Evolutionary conservation across 352 stramenopile species (phyloP).

Genomic region (Aphanomyces cochlioides): DNA sequence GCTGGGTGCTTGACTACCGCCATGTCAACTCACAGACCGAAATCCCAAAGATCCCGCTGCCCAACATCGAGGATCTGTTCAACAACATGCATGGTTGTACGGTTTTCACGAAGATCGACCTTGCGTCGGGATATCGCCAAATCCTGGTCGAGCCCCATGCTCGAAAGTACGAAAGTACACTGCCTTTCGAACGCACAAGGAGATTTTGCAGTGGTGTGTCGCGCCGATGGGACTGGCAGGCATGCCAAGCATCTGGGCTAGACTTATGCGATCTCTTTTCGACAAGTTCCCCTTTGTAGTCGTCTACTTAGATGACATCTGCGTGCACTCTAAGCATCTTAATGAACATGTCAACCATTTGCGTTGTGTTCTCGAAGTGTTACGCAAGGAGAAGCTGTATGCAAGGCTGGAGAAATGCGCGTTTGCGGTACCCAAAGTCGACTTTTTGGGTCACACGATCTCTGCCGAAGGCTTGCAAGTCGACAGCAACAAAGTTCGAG

Average conservation of each 20-base stretch:
- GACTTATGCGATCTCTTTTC: conserved; percentile 20
- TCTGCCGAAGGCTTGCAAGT: conserved; percentile 12
- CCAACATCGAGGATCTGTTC: conserved; percentile 33
- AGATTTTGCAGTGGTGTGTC: conserved; percentile 21
- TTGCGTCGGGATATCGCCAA: neutral
- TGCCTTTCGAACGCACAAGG: conserved; percentile 24
- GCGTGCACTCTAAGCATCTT: conserved; percentile 6
- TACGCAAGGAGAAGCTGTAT: too few relatives aligned
- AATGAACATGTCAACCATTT: conserved; percentile 19
- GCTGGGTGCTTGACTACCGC: neutral
- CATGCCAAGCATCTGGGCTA: neutral
- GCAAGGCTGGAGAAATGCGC: too few relatives aligned
- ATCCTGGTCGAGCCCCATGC: conserved; percentile 22
- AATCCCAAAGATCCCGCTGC: conserved; percentile 32
- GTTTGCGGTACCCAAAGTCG: too few relatives aligned
- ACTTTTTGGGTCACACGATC: conserved; percentile 32
- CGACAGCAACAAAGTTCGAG: conserved; percentile 24
- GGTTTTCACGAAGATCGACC: conserved; percentile 25
- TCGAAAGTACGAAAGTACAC: conserved; percentile 26
- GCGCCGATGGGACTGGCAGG: conserved; percentile 25
- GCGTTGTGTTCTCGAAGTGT: neutral
- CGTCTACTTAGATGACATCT: conserved; percentile 28
- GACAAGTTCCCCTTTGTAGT: conserved; percentile 18
- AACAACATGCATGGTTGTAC: conserved; percentile 20
- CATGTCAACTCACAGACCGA: neutral